Percentiles rank a stretch among this genome's conserved stretches.
Conservation (phyloP, 192 early-diverging fungal genomes). For the Coemansia sp. region DNA sequence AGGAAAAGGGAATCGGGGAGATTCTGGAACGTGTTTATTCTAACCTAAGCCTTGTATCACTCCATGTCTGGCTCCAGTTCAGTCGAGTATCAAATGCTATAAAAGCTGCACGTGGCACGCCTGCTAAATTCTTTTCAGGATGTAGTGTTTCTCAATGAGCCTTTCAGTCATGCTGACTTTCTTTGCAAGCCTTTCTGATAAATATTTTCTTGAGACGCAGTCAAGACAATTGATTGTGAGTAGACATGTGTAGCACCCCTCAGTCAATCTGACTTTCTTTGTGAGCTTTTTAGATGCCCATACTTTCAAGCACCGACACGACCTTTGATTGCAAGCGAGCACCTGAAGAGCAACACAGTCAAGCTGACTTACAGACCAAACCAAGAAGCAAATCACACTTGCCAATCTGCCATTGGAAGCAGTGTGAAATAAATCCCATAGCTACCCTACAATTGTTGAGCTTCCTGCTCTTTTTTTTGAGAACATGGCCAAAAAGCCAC, state of each 20-base stretch:
- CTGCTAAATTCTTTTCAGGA: not conserved
- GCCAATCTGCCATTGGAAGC: too few species aligned
- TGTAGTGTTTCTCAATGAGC: not conserved
- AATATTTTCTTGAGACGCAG: too few species aligned
- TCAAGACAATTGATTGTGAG: too few species aligned
- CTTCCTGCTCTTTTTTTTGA: not conserved
- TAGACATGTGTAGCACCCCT: too few species aligned
- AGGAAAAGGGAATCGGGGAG: too few species aligned
- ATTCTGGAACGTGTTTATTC: too few species aligned
- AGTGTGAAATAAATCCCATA: too few species aligned
- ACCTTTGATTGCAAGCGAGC: not conserved
- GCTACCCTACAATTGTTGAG: not conserved
- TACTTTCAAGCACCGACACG: not conserved
- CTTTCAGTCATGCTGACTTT: too few species aligned
- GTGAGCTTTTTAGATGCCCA: not conserved
- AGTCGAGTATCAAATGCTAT: not conserved
- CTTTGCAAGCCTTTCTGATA: too few species aligned
- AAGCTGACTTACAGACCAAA: not conserved
- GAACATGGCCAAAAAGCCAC: not conserved
- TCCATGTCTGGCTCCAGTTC: too few species aligned
- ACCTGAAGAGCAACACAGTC: not conserved
- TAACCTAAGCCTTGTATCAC: too few species aligned
- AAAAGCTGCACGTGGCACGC: not conserved
- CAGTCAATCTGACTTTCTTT: not conserved
- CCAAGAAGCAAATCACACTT: too few species aligned